Evolutionary conservation across 139 green algal species (phyloP), one percentile per base, ranked within the genome.

Genomic region (Volvox reticuliferus): DNA sequence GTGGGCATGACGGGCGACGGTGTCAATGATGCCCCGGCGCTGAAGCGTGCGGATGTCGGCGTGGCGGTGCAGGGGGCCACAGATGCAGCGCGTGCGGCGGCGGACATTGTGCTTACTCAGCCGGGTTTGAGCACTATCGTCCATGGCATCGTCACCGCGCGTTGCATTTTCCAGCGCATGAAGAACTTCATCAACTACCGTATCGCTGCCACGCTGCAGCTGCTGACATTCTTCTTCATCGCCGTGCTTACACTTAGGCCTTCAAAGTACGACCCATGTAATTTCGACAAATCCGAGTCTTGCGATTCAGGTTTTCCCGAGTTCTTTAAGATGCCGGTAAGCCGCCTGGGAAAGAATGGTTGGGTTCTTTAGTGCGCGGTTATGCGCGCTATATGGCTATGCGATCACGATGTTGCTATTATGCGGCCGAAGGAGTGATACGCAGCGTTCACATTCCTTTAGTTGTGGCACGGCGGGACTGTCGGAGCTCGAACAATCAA

Each of bases 1-100:
- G 93, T 94, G 16, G 98, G 97, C 55, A 99, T 99, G 98, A 99
- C 98, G 30, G 98, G 98, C 14, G 98, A 99, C 91, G 98, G 98
- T n/a, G 98, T 99, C 12, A 99, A 99, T 79, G 98, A 99, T 91
- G 98, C 98, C 0, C 98, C 98, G 22, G 98, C 98, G 2, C 96
- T 99, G 30, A 99, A 99, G 95, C 96, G 99, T 37, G 98, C 98
- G 0, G 98, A 99, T 93, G 99, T 99, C 88, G 98, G 98, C 14
- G 94, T 99, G 37, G 98, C 98, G 84, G 99, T 99, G 98, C 84
- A 94, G 67, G 96, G 95, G 68, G 93, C 97, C 26, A 99, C 97
- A 0, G 97, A 98, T 86, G 97, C 97, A 16, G 97, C 97, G 21
- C 95, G 96, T 82, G 97, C 96, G 33, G 97, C 97, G 78, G 96